phyloP scores from a whole-genome alignment of 192 early-diverging fungal species.

The Coemansia sp. region DNA sequence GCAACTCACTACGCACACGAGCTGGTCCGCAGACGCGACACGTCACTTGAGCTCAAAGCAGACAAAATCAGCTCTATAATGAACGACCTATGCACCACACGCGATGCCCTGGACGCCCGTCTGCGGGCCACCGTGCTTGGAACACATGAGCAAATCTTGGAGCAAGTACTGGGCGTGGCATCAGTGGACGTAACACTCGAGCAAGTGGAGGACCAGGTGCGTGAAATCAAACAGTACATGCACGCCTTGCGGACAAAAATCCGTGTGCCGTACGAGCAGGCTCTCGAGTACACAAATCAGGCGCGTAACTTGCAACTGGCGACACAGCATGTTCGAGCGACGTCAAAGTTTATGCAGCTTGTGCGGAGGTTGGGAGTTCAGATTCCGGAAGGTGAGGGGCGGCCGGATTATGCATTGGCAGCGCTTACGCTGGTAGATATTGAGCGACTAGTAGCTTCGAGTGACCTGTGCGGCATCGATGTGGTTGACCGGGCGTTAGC shows the following conservation, averaged over 20 bases:
- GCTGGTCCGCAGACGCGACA: background rate
- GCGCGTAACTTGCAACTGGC: constrained; percentile 35
- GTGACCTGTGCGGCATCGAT: constrained; percentile 19
- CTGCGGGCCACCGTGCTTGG: background rate
- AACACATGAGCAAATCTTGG: constrained; percentile 11
- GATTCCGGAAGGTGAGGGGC: background rate
- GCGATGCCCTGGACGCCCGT: background rate
- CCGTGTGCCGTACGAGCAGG: constrained; percentile 44
- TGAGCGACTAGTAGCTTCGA: constrained; percentile 11
- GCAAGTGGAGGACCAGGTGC: constrained; percentile 38
- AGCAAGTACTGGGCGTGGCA: constrained; percentile 32
- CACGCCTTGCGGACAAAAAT: constrained; percentile 36
- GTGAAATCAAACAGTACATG: constrained; percentile 40
- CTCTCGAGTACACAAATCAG: constrained; percentile 19
- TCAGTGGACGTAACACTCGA: constrained; percentile 26
- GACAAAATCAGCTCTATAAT: background rate
- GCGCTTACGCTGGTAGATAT: constrained; percentile 47
- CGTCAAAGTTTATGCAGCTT: constrained; percentile 36
- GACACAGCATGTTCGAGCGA: constrained; percentile 11
- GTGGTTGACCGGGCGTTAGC: constrained; percentile 26
- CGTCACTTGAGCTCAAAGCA: background rate
- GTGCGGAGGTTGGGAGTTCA: constrained; percentile 25
- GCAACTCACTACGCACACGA: background rate
- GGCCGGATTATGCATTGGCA: constrained; percentile 30
- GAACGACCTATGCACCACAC: background rate